Evolutionary conservation across 306 rosid species (phyloP).

Genomic region (Quercus agrifolia): DNA sequence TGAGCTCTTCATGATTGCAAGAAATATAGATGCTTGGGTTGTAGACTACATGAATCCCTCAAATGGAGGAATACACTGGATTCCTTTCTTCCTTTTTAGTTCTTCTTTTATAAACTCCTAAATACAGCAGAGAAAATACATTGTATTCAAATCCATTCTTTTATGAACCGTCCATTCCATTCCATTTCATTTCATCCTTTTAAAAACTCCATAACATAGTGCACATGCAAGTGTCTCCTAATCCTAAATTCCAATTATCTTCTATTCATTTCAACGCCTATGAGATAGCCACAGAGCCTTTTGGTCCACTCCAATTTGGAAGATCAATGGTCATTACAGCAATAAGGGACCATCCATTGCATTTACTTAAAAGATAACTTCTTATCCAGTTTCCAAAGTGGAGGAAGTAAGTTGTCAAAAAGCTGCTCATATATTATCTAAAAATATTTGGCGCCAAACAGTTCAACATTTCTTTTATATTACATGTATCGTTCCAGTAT

Average conservation of each 20-base stretch:
- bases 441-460: background rate
- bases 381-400: background rate
- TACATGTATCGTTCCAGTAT: background rate
- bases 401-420: background rate
- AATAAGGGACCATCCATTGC: background rate
- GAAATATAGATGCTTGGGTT: no score
- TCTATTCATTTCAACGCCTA: background rate
- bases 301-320: background rate
- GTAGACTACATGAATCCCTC: no score
- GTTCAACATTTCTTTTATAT: background rate
- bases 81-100: no score
- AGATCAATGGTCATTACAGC: background rate
- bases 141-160: no score
- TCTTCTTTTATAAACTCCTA: no score
- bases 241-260: background rate
- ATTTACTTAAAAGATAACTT: background rate
- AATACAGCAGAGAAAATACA: no score
- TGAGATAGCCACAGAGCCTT: background rate
- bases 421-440: background rate
- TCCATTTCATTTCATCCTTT: no score
- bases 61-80: no score
- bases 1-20: no score
- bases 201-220: no score
- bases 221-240: no score
- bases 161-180: no score